A percentile compares a stretch with the other conserved stretches of the same genome.
These are phyloP conservation scores for Populus ilicifolia DNA, from an alignment of 345 rosid genomes.

Conservation along the genomic window DNA sequence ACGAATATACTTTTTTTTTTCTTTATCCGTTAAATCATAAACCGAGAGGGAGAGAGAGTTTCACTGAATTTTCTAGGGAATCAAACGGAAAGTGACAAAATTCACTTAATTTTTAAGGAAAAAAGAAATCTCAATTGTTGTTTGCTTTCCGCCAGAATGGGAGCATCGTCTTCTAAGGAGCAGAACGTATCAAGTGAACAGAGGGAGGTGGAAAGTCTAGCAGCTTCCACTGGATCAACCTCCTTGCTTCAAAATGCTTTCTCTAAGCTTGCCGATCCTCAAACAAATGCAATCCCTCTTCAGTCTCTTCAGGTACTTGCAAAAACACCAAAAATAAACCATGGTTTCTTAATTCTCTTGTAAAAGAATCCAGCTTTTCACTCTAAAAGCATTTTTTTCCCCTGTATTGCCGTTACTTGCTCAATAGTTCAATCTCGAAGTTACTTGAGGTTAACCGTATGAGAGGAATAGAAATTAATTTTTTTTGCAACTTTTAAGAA, in stretches of 20 bases:
- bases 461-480: too few relatives aligned
- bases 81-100: neutral
- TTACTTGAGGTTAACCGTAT: neutral
- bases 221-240: slow-evolving; percentile 69
- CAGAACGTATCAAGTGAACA: slow-evolving; percentile 41
- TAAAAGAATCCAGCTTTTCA: neutral
- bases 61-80: neutral
- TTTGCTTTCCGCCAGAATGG: slow-evolving; percentile 37
- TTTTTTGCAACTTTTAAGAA: neutral
- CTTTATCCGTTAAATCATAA: too few relatives aligned
- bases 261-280: slow-evolving; percentile 60
- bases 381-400: neutral
- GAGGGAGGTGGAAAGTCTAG: slow-evolving; percentile 60
- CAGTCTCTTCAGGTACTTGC: slow-evolving; percentile 55
- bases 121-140: neutral
- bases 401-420: neutral
- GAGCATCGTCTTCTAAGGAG: slow-evolving; percentile 69
- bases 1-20: too few relatives aligned
- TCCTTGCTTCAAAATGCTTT: slow-evolving; percentile 60
- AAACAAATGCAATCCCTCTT: slow-evolving; percentile 40
- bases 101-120: neutral
- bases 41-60: neutral
- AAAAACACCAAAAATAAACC: too few relatives aligned
- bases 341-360: neutral
- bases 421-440: neutral